phyloP scores from a whole-genome alignment of 192 early-diverging fungal species.

The Gamsiella multidivaricata region DNA sequence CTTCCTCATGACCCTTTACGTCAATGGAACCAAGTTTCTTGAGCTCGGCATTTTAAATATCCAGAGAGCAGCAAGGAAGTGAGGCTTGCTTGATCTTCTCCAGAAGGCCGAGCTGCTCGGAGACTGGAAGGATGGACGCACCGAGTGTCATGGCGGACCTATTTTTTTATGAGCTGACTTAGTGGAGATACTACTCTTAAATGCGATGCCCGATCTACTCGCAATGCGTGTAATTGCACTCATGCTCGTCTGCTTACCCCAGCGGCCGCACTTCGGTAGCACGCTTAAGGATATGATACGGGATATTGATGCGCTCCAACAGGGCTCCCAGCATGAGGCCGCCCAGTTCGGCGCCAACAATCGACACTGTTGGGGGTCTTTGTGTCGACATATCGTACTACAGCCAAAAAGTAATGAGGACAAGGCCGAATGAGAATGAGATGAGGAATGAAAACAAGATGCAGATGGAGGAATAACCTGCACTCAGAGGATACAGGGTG shows the following conservation, averaged over 20 bases:
- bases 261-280: neutral
- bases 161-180: no score
- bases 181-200: no score
- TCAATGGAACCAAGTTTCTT: constrained; percentile 1
- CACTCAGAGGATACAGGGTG: no score
- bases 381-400: no score
- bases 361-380: neutral
- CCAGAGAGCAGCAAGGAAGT: neutral
- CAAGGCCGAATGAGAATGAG: no score
- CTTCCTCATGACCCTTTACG: neutral
- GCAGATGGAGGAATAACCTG: no score
- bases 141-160: constrained; percentile 6
- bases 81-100: constrained; percentile 12
- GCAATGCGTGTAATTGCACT: no score
- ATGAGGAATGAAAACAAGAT: no score
- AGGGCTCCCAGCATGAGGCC: neutral
- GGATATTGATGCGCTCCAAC: neutral
- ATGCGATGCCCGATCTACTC: no score
- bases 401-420: no score
- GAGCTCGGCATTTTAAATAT: constrained; percentile 4
- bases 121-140: constrained; percentile 10
- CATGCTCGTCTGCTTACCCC: neutral
- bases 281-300: neutral
- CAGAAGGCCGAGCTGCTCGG: constrained; percentile 25
- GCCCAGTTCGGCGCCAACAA: neutral